Evolutionary conservation across 345 rosid species (phyloP).

Genomic region (Aegle marmelos): DNA sequence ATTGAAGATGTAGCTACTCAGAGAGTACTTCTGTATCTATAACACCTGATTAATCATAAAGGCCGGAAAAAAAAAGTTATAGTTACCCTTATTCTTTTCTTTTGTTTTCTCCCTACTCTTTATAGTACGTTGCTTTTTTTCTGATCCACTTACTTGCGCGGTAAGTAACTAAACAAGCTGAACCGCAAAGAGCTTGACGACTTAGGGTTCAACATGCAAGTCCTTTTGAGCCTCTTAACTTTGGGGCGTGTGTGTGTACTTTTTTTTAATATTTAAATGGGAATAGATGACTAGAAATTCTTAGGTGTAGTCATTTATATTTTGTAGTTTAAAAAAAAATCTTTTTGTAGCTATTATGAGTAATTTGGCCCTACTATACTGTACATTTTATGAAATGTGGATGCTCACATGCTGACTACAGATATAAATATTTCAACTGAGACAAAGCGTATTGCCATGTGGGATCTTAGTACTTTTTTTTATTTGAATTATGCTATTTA

Average conservation of each 20-base stretch:
- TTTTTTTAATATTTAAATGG: not conserved
- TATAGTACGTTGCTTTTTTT: not conserved
- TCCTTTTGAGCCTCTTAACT: not conserved
- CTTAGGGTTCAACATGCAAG: not conserved
- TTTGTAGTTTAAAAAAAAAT: too few relatives aligned
- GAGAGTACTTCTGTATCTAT: slow-evolving; percentile 18
- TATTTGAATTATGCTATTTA: not conserved
- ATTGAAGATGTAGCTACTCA: slow-evolving; percentile 22
- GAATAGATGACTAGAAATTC: not conserved
- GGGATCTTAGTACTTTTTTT: not conserved
- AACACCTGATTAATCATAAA: slow-evolving; percentile 10
- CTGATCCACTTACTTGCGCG: not conserved
- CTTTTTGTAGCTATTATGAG: not conserved
- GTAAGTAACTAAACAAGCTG: not conserved
- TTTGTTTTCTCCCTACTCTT: not conserved
- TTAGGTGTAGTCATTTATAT: too few relatives aligned
- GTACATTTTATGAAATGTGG: too few relatives aligned
- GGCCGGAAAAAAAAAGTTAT: not conserved
- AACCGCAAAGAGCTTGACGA: not conserved
- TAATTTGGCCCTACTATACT: too few relatives aligned
- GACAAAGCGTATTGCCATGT: not conserved
- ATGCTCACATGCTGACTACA: too few relatives aligned
- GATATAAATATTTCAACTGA: too few relatives aligned
- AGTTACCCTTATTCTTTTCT: not conserved
- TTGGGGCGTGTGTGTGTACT: not conserved